Base-by-base conservation (phyloP, 768 basidiomycete genomes). In the Daedaleopsis nitida region DNA sequence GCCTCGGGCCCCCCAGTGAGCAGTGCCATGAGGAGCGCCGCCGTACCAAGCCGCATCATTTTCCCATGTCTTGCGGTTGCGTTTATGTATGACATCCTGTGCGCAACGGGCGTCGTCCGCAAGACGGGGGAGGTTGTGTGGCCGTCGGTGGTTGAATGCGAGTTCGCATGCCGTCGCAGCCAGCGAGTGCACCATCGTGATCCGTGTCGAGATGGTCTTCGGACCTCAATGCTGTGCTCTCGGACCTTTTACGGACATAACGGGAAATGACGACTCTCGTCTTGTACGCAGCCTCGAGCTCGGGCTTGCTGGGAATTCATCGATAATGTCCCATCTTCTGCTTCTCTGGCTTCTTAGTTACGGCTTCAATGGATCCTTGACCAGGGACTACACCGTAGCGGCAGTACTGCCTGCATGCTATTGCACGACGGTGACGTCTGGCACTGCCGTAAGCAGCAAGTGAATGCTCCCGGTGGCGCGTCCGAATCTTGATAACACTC, bases 211-310 rank as follows among this genome's bases (percentile, higher is more conserved):
- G 42, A 16, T 58, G 27, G 27, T 32, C 27, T 24, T 3, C 14
- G 21, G 47, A 54, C 44, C 51, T 52, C 49, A 39, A 62, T 53
- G 60, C 60, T 62, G 60, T 62, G 60, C 60, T 50, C 8, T 19
- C 13, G 21, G n/a, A 5, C 60, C 55, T 37, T 45, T 19, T 57
- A 44, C 19, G 51, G 51, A 50, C 55, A 47, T 62, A 47, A 34
- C 52, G n/a, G 12, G 24, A 32, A 32, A 21, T 49, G 21, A 1
- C 42, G n/a, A 34, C 49, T n/a, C n/a, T n/a, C n/a, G n/a, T n/a
- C 27, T 7, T 32, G 27, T 7, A 32, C 27, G 3, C 27, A 3
- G 3, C 27, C 27, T 32, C 7, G 27, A 32, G 27, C 27, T 32
- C 27, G 7, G 27, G 27, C 27, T 32, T 32, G 27, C 27, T 32